Percentiles rank a stretch among this genome's conserved stretches.
Conservation (phyloP, 2,329 filamentous ascomycete species). For the Diaporthe ampelina region DNA sequence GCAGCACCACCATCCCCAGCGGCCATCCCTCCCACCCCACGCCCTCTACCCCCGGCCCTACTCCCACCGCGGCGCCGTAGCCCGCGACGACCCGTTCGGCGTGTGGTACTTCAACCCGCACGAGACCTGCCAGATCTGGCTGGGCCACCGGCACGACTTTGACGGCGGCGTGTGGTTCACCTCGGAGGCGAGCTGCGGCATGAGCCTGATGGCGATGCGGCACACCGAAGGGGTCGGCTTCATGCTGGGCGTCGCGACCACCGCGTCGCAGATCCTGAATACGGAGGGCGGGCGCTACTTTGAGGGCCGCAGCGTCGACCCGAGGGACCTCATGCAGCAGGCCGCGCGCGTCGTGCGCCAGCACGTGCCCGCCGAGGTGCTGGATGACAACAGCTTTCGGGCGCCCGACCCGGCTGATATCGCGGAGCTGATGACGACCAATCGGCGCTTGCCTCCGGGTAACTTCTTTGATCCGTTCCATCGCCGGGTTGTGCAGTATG, state of each 20-base stretch:
- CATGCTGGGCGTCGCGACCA: conserved; percentile 28
- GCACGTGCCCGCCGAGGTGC: not conserved
- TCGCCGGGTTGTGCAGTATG: not conserved
- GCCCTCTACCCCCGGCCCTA: not conserved
- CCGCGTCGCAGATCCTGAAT: not conserved
- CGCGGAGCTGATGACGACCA: conserved; percentile 40
- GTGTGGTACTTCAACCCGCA: conserved; percentile 35
- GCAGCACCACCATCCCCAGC: not conserved
- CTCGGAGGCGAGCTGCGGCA: not conserved
- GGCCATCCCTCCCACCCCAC: no score
- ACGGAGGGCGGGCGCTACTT: no score
- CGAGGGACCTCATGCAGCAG: not conserved
- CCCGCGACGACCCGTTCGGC: not conserved
- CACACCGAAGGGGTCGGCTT: not conserved
- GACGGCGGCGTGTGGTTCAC: conserved; percentile 34
- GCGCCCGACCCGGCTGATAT: not conserved
- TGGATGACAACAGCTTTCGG: not conserved
- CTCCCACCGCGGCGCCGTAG: not conserved
- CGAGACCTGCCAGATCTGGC: conserved; percentile 29
- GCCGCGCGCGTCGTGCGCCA: not conserved
- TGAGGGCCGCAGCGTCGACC: not conserved
- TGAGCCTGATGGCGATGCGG: conserved; percentile 4
- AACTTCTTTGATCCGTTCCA: conserved; percentile 29
- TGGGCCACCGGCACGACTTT: conserved; percentile 36
- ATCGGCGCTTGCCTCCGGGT: conserved; percentile 42